These are phyloP conservation scores for Pneumocystis canis DNA, from an alignment of 1,139 yeast genomes.

Conservation along the genomic window DNA sequence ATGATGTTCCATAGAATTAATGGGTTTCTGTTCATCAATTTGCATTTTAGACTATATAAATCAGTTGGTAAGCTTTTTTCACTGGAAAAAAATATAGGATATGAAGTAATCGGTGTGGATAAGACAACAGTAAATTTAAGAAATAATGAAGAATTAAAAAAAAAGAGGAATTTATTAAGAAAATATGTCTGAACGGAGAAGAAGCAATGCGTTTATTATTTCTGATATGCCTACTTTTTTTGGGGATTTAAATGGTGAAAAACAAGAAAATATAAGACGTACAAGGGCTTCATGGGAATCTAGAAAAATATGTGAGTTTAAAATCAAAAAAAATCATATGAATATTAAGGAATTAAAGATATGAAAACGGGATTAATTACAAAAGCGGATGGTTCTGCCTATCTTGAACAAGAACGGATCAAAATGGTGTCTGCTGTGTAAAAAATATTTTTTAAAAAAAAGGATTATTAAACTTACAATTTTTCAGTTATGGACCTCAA, in stretches of 20 bases:
- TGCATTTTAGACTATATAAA: constrained; percentile 14
- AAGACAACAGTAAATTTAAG: background rate
- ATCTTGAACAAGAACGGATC: constrained; percentile 51
- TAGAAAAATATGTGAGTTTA: background rate
- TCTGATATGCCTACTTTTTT: constrained; percentile 18
- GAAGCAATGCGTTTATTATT: constrained; percentile 28
- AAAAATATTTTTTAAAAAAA: background rate
- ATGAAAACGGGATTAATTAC: constrained; percentile 49
- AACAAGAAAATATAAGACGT: background rate
- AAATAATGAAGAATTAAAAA: background rate
- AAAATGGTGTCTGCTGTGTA: constrained; percentile 58
- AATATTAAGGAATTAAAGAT: constrained; percentile 15
- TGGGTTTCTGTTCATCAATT: constrained; percentile 13
- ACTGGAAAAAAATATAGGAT: background rate
- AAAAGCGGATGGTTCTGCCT: constrained; percentile 75
- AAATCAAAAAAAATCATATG: constrained; percentile 4
- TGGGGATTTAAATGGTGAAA: background rate
- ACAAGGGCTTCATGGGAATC: background rate
- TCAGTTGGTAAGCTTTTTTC: constrained; percentile 9
- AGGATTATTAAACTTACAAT: background rate
- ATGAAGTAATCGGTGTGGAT: background rate
- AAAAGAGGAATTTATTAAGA: background rate
- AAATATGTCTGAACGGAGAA: constrained; percentile 23
- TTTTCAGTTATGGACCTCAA: constrained; percentile 46
- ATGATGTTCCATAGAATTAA: constrained; percentile 5